These are phyloP conservation scores for Emericellopsis atlantica DNA, from an alignment of 2,329 filamentous ascomycete genomes.

Conservation along the genomic window DNA sequence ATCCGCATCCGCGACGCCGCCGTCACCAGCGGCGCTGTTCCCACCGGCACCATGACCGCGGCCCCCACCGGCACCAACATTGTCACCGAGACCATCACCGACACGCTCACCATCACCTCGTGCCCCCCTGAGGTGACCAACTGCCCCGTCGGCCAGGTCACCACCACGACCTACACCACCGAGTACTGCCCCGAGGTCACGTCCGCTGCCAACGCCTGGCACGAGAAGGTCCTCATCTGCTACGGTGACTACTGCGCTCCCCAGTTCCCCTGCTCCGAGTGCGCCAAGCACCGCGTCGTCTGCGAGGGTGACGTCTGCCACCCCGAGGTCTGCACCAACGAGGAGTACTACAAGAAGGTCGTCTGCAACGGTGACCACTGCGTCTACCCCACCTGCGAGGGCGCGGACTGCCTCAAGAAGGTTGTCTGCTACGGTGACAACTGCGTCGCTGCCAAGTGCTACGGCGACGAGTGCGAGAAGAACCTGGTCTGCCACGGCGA, in stretches of 20 bases:
- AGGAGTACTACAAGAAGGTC: conserved; percentile 5
- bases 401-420: conserved; percentile 12
- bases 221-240: conserved; percentile 13
- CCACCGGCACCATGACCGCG: too few relatives aligned
- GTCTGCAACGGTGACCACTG: conserved; percentile 6
- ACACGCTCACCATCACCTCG: conserved; percentile 15
- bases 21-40: neutral
- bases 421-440: conserved; percentile 20
- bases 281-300: conserved; percentile 6
- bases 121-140: conserved; percentile 10
- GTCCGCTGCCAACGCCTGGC: neutral
- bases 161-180: conserved; percentile 10
- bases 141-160: conserved; percentile 11
- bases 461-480: conserved; percentile 12
- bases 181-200: conserved; percentile 6
- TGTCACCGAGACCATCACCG: conserved; percentile 13
- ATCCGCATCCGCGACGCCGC: neutral
- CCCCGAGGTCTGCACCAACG: conserved; percentile 3
- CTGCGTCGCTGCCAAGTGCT: conserved; percentile 16
- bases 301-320: conserved; percentile 5
- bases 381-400: conserved; percentile 6
- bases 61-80: neutral
- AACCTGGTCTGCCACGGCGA: conserved; percentile 18
- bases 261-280: conserved; percentile 11
- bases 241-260: conserved; percentile 7